Conservation (phyloP, 108 stramenopile genomes). For the Nannochloropsis oceanica region DNA sequence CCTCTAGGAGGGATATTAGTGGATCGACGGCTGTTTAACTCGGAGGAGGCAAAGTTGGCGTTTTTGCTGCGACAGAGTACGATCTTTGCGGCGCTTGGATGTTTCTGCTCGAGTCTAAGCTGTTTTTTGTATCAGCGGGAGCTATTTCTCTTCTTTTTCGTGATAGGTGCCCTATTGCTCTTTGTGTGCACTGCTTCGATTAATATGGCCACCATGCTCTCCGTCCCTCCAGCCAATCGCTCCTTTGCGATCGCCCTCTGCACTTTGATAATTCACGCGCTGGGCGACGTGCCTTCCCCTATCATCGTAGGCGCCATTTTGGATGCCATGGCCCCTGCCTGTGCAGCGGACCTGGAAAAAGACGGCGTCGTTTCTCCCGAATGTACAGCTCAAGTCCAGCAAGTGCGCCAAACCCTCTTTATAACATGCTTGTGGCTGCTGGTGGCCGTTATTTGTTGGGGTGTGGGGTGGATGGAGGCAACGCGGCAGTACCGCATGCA, state of each 20-base stretch:
- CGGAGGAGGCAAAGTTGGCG: not conserved
- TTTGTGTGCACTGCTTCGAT: not conserved
- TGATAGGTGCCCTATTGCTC: not conserved
- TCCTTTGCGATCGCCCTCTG: slow-evolving; percentile 34
- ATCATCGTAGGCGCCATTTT: slow-evolving; percentile 19
- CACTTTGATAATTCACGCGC: slow-evolving; percentile 26
- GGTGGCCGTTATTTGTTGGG: not conserved
- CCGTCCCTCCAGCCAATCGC: slow-evolving; percentile 22
- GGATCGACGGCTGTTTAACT: not conserved
- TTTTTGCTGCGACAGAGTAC: not conserved
- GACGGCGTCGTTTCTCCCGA: not conserved
- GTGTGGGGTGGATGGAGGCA: not conserved
- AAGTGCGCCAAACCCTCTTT: not conserved
- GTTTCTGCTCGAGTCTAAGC: not conserved
- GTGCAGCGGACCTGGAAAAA: not conserved
- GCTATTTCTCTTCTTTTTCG: not conserved
- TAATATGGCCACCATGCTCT: slow-evolving; percentile 34
- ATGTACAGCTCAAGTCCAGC: not conserved
- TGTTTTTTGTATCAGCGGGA: not conserved
- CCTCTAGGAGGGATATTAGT: slow-evolving; percentile 35
- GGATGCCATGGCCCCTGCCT: slow-evolving; percentile 9
- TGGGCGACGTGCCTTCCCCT: slow-evolving; percentile 44
- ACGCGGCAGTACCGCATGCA: not conserved
- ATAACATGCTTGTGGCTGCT: not conserved
- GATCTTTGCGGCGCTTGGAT: not conserved